Base-by-base conservation (phyloP, 2,329 filamentous ascomycete genomes). In the Fusarium odoratissimum region DNA sequence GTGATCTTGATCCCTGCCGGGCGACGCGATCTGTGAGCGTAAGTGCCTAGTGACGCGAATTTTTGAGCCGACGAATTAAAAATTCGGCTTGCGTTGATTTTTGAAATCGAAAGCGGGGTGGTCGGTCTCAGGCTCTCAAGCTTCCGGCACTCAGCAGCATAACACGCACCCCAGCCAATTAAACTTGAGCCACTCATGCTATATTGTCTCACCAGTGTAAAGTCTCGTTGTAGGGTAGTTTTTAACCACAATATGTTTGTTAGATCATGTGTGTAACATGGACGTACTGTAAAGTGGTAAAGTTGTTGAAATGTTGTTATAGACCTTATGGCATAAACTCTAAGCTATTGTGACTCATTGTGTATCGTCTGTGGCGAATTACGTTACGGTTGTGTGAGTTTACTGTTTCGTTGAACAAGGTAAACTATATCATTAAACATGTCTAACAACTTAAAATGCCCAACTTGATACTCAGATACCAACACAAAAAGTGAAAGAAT, bases 11-110 rank as follows among this genome's bases (percentile, higher is more conserved):
- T 66, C 75, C 75, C 38, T 76, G 75, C 46, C n/a, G 33, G n/a
- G 23, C 55, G 74, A 77, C 76, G 75, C 76, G 76, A 75, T 76
- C 66, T 61, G 51, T 42, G 45, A 37, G 48, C 33, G 54, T 23
- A 25, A 25, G 19, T 28, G 19, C 23, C 23, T 33, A 48, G 45
- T 25, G 63, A 72, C 74, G 74, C 69, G 66, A 69, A 63, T 68
- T 44, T 62, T 60, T 57, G 44, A 65, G 49, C 49, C 38, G 55
- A 49, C 71, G 65, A 74, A 72, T 65, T 37, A 75, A 71, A 75
- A 76, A 70, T 67, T 68, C 57, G 45, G 48, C 33, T 48, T 51
- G 60, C 33, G 42, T 49, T 45, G 56, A 66, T 69, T 70, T 74
- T 66, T 58, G 38, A 52, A 67, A 64, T 64, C 60, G 41, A 46